Percentiles rank a stretch among this genome's conserved stretches.
Conservation (phyloP, 352 stramenopile genomes). For the Globisporangium nunn region DNA sequence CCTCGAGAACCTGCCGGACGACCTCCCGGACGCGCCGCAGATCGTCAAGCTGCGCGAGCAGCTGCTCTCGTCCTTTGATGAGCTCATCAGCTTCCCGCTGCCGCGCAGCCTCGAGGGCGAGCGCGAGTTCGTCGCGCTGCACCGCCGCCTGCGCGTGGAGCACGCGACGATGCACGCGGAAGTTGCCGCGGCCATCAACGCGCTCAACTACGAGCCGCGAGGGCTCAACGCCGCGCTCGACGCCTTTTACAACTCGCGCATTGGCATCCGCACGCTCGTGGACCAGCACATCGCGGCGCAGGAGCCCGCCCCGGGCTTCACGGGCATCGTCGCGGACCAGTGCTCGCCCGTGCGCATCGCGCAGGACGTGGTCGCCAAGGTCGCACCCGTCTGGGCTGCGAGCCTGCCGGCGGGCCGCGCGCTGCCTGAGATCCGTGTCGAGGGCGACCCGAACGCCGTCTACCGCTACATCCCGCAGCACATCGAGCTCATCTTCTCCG, state of each 20-base stretch:
- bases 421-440: conserved; percentile 53
- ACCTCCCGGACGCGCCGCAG: conserved; percentile 45
- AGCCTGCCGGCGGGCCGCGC: conserved; percentile 29
- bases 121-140: conserved; percentile 51
- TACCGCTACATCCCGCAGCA: conserved; percentile 81
- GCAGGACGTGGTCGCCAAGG: conserved; percentile 42
- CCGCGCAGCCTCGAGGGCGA: conserved; percentile 50
- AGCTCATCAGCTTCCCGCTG: conserved; percentile 54
- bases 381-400: conserved; percentile 45
- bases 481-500: conserved; percentile 75
- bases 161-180: conserved; percentile 73
- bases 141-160: conserved; percentile 43
- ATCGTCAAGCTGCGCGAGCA: conserved; percentile 59
- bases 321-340: conserved; percentile 55
- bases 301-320: conserved; percentile 42
- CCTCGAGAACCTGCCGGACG: conserved; percentile 71
- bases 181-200: conserved; percentile 50
- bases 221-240: conserved; percentile 60
- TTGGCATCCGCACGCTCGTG: conserved; percentile 78
- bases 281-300: conserved; percentile 72
- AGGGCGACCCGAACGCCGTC: conserved; percentile 39
- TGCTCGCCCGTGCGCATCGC: conserved; percentile 67
- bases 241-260: conserved; percentile 81
- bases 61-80: conserved; percentile 66
- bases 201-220: conserved; percentile 46